Conservation (phyloP, 768 basidiomycete genomes). For the Steccherinum ochraceum region DNA sequence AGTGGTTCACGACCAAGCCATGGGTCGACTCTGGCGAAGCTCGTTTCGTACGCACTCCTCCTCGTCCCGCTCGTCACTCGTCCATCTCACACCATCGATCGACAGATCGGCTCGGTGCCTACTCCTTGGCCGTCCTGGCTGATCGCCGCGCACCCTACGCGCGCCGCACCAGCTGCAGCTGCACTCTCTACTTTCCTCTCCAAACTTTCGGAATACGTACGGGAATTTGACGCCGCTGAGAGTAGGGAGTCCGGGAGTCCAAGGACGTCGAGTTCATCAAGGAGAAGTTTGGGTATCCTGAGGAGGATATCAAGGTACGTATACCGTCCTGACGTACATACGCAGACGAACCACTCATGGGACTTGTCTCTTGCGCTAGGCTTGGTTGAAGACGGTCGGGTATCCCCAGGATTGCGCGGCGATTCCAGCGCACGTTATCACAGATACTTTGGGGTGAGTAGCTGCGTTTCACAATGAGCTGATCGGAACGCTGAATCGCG, state of each 20-base stretch:
- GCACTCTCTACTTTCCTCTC: conserved; percentile 56
- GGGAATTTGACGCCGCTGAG: conserved; percentile 54
- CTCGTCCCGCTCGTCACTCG: not conserved
- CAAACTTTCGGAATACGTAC: conserved; percentile 58
- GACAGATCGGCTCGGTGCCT: conserved; percentile 73
- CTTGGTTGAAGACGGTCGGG: conserved; percentile 76
- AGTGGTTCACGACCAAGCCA: conserved; percentile 86
- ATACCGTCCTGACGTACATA: not conserved
- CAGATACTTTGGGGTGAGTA: conserved; percentile 65
- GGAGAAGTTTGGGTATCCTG: conserved; percentile 72
- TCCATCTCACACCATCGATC: not conserved
- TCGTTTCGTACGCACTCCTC: conserved; percentile 58
- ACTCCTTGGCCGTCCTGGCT: conserved; percentile 99
- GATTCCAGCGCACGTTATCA: conserved; percentile 60
- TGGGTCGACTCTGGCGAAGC: conserved; percentile 74
- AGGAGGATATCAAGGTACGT: conserved; percentile 70
- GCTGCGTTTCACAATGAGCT: too few species aligned
- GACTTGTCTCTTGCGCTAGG: conserved; percentile 33
- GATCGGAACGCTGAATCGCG: too few species aligned
- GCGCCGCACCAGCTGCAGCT: conserved; percentile 36
- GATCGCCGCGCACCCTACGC: conserved; percentile 77
- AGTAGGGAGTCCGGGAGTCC: conserved; percentile 36
- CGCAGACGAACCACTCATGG: not conserved
- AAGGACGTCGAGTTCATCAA: conserved; percentile 68
- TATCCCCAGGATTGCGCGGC: conserved; percentile 63